phyloP scores from a whole-genome alignment of 2,329 filamentous ascomycete species.

The Graphium sp. region DNA sequence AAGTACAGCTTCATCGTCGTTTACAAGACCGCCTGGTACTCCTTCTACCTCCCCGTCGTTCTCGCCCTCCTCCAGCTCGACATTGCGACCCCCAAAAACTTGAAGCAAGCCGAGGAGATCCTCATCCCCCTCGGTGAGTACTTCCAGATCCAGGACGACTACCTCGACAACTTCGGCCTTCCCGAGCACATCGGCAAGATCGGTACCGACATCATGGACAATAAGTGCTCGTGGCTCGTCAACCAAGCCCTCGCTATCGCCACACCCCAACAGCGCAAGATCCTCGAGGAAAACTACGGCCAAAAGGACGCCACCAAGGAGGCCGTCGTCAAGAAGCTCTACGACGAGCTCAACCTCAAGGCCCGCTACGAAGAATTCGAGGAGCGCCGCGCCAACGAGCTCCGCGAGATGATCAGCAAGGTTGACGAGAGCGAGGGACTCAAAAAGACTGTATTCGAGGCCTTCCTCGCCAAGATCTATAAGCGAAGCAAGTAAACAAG shows the following conservation, averaged over 20 bases:
- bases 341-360: slow-evolving; percentile 70
- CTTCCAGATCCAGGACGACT: slow-evolving; percentile 98
- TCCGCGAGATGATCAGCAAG: slow-evolving; percentile 56
- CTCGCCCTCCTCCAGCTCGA: slow-evolving; percentile 76
- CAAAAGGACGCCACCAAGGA: slow-evolving; percentile 75
- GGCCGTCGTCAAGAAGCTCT: slow-evolving; percentile 75
- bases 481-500: slow-evolving; percentile 73
- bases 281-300: slow-evolving; percentile 88
- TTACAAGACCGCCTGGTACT: slow-evolving; percentile 99
- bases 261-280: slow-evolving; percentile 68
- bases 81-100: slow-evolving; percentile 72
- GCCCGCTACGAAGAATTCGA: slow-evolving; percentile 77
- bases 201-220: slow-evolving; percentile 96
- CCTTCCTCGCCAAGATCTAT: slow-evolving; percentile 93
- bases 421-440: slow-evolving; percentile 78
- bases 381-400: slow-evolving; percentile 67
- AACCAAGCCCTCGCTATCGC: slow-evolving; percentile 79
- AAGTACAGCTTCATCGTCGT: slow-evolving; percentile 98
- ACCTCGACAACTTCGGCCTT: slow-evolving; percentile 92
- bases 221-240: slow-evolving; percentile 98
- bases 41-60: slow-evolving; percentile 93
- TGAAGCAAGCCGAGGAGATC: slow-evolving; percentile 78
- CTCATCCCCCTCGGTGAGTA: slow-evolving; percentile 96
- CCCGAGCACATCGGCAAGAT: slow-evolving; percentile 94
- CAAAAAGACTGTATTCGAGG: slow-evolving; percentile 79